Evolutionary conservation across 169 alveolate species (phyloP).

Genomic region (Babesia divergens): DNA sequence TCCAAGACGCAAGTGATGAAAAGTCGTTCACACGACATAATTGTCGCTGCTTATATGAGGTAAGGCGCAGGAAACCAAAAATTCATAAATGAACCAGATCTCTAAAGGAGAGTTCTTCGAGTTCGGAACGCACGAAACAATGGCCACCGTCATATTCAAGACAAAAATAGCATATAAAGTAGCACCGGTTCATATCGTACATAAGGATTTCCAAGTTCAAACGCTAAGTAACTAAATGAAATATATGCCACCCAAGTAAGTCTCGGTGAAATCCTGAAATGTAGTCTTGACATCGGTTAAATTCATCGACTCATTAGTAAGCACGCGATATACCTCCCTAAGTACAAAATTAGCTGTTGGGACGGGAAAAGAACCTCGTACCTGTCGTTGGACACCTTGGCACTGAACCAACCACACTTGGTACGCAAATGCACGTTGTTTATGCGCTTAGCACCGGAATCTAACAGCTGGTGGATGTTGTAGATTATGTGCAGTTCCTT

Average conservation of each 20-base stretch:
- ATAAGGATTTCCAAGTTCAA: constrained; percentile 8
- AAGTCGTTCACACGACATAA: constrained; percentile 24
- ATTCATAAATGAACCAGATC: not conserved
- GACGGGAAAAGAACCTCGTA: not conserved
- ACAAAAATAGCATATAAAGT: constrained; percentile 32
- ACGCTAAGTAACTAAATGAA: constrained; percentile 33
- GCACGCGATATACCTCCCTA: constrained; percentile 46
- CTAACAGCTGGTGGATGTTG: constrained; percentile 35
- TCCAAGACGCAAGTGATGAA: not conserved
- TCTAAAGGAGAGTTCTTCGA: constrained; percentile 24
- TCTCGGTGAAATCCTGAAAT: constrained; percentile 44
- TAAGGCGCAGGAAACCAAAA: not conserved
- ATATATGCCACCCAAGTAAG: constrained; percentile 45
- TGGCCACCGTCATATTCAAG: constrained; percentile 39
- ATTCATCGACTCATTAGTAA: not conserved
- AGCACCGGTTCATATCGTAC: constrained; percentile 57
- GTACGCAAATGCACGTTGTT: constrained; percentile 15
- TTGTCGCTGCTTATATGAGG: constrained; percentile 50
- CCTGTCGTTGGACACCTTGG: constrained; percentile 42
- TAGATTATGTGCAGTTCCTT: constrained; percentile 37
- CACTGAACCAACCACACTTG: constrained; percentile 28
- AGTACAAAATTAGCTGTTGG: no score
- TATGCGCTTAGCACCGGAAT: constrained; percentile 6
- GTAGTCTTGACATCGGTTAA: not conserved
- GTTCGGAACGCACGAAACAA: constrained; percentile 31